phyloP scores from a whole-genome alignment of 202 grass and related monocot genomes.

The Thinopyrum obtusiflorum region DNA sequence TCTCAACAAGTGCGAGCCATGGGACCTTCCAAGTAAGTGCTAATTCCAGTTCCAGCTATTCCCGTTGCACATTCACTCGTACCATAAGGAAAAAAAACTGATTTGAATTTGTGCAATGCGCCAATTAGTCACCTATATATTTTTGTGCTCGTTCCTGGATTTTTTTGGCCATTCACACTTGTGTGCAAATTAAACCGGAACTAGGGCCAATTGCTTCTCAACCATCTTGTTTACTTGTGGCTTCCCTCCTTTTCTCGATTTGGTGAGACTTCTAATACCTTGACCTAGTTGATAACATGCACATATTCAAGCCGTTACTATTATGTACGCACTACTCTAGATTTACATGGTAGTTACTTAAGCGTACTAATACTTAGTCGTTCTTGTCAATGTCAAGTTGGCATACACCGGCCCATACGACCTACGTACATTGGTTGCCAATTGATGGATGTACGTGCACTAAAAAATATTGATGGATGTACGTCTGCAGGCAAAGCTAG shows the following conservation, averaged over 20 bases:
- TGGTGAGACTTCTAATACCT: slow-evolving; percentile 30
- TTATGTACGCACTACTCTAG: background rate
- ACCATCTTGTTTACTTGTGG: background rate
- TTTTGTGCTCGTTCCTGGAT: background rate
- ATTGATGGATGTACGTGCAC: background rate
- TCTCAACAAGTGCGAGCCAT: slow-evolving; percentile 89
- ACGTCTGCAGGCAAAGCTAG: slow-evolving; percentile 47
- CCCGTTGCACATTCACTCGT: background rate
- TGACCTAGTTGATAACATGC: background rate
- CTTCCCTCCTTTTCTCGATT: background rate
- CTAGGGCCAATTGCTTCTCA: background rate
- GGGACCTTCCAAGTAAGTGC: slow-evolving; percentile 76
- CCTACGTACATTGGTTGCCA: background rate
- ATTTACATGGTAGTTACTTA: background rate
- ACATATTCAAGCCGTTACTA: background rate
- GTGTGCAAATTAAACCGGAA: background rate
- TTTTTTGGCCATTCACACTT: background rate
- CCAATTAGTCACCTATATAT: background rate
- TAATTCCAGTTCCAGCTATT: background rate
- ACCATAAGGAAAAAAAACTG: background rate
- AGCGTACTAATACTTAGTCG: background rate
- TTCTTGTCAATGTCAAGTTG: background rate
- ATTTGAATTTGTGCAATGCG: background rate
- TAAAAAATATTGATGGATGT: background rate
- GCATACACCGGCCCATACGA: background rate